Conservation (phyloP, 1,284 basidiomycete species). For the Trichosporon inkin region DNA sequence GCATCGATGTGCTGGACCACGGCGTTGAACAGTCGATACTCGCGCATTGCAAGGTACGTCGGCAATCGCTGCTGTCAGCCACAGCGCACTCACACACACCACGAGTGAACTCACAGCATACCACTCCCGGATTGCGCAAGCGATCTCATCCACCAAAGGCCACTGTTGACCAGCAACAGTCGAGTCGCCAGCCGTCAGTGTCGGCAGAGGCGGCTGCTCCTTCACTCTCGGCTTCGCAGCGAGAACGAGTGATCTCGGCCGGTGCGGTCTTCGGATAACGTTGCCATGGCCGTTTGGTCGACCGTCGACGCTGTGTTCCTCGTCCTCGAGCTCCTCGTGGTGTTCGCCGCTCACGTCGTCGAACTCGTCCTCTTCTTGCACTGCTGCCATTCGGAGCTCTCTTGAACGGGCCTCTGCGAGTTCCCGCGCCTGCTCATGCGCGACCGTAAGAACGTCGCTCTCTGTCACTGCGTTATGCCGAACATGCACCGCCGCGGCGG, state of each 20-base stretch:
- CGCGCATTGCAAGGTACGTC: slow-evolving; percentile 77
- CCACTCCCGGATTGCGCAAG: slow-evolving; percentile 94
- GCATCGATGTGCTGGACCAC: slow-evolving; percentile 88
- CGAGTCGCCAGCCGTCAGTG: slow-evolving; percentile 86
- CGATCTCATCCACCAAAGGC: slow-evolving; percentile 94
- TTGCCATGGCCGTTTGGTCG: slow-evolving; percentile 8
- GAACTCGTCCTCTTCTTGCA: slow-evolving; percentile 72
- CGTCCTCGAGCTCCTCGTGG: background rate
- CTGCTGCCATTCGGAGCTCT: slow-evolving; percentile 56
- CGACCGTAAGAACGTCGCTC: slow-evolving; percentile 73
- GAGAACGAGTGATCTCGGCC: slow-evolving; percentile 37
- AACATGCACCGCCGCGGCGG: slow-evolving; percentile 81
- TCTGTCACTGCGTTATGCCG: slow-evolving; percentile 85
- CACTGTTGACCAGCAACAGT: slow-evolving; percentile 74
- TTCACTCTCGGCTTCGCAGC: slow-evolving; percentile 51
- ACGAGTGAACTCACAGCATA: slow-evolving; percentile 59
- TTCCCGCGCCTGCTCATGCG: slow-evolving; percentile 33
- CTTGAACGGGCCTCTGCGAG: slow-evolving; percentile 30
- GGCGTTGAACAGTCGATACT: slow-evolving; percentile 82
- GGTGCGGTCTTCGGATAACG: slow-evolving; percentile 19
- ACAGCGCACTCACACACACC: background rate
- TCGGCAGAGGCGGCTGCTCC: slow-evolving; percentile 84
- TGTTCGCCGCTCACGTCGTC: slow-evolving; percentile 31
- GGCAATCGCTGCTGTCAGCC: slow-evolving; percentile 60
- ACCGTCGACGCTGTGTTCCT: background rate